Evolutionary conservation across 2,329 filamentous ascomycete species (phyloP), one percentile per base, ranked within the genome.

Genomic region (Aspergillus fructus): DNA sequence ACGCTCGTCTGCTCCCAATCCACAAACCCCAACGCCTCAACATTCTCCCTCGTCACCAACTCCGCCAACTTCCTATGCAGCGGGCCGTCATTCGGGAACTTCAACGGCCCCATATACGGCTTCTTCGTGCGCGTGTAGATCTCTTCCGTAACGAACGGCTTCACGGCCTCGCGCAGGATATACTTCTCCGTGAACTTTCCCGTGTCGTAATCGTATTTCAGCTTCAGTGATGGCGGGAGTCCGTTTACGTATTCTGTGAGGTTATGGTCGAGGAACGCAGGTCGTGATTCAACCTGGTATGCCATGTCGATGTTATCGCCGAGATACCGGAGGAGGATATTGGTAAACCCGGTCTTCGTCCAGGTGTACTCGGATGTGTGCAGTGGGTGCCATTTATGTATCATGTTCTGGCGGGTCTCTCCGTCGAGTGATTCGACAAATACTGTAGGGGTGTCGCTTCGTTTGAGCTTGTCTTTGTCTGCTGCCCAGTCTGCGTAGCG

Each of bases 141-240:
- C 67, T 84, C 81, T 9, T 78, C 69, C 0, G 81, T 81, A 56
- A 84, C 75, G 60, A 78, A 83, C 1, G 81, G 79, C 56, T 74
- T 76, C 15, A 71, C 73, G 0, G 81, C 81, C 61, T 84, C 78
- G 5, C 79, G 76, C 1, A 84, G 72, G 24, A 83, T 76, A 73
- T 78, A 80, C 58, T 84, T 82, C 66, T 83, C 80, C 1, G 63
- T 65, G 41, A 79, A 70, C 1, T 60, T 56, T 5, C 62, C 60
- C 12, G 56, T 54, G 3, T 30, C 47, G 2, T 56, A 41, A 1
- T 57, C 48, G 33, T 53, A 58, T 19, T 68, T 59, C 7, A 64
- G 55, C 51, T 74, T 74, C 39, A 73, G 46, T 24, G 63, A 68
- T 0, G 70, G 70, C 7, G 70, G 71, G 0, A 71, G 49, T 8